These are phyloP conservation scores for Anthracocystis walkeri DNA, from an alignment of 1,284 basidiomycete genomes.

Conservation along the genomic window DNA sequence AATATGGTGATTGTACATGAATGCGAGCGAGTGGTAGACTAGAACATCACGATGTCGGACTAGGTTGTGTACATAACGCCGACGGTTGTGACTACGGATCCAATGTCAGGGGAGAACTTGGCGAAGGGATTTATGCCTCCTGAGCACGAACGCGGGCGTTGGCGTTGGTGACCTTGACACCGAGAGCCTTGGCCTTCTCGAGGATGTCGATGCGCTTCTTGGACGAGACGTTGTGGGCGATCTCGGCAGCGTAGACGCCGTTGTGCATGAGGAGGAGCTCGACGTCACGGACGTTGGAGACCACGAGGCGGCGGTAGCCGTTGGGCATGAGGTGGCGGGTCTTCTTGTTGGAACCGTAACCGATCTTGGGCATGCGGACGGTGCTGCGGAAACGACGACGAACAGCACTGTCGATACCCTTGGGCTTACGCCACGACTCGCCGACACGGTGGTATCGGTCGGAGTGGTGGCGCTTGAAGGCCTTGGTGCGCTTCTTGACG, in stretches of 20 bases:
- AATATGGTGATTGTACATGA: conserved; percentile 45
- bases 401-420: conserved; percentile 68
- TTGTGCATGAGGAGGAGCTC: conserved; percentile 77
- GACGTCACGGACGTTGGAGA: conserved; percentile 67
- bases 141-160: conserved; percentile 95
- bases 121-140: conserved; percentile 75
- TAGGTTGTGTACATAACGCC: conserved; percentile 13
- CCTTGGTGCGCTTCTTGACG: conserved; percentile 69
- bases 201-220: conserved; percentile 94
- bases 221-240: conserved; percentile 96
- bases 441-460: conserved; percentile 69
- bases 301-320: conserved; percentile 69
- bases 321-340: conserved; percentile 69
- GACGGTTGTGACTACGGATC: conserved; percentile 22
- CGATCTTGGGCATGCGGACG: conserved; percentile 68
- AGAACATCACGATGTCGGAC: conserved; percentile 25
- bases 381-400: conserved; percentile 68
- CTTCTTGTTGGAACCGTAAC: conserved; percentile 70
- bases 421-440: conserved; percentile 68
- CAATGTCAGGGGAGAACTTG: conserved; percentile 4
- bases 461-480: conserved; percentile 68
- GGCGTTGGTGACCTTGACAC: conserved; percentile 86
- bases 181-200: conserved; percentile 76
- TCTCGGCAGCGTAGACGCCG: conserved; percentile 94
- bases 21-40: conserved; percentile 37